These are phyloP conservation scores for Sordariomycetes sp. DNA, from an alignment of 2,329 filamentous ascomycete species.

Conservation along the genomic window DNA sequence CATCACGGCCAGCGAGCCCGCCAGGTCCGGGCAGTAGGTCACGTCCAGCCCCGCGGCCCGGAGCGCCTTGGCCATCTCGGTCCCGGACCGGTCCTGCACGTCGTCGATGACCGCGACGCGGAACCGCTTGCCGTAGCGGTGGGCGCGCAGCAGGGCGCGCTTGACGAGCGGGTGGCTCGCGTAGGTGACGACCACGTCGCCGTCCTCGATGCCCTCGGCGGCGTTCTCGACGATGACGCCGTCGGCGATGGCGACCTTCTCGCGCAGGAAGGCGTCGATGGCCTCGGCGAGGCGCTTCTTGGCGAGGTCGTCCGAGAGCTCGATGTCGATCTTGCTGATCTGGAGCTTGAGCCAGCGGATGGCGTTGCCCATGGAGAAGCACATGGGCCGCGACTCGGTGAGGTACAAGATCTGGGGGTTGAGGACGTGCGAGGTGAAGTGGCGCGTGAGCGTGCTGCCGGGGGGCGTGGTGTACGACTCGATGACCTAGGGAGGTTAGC, in stretches of 20 bases:
- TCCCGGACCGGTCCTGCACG: constrained; percentile 39
- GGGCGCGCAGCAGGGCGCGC: constrained; percentile 65
- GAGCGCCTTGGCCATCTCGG: constrained; percentile 58
- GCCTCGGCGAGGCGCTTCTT: constrained; percentile 68
- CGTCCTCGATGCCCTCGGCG: constrained; percentile 63
- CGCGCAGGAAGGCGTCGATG: constrained; percentile 83
- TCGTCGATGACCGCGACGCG: constrained; percentile 77
- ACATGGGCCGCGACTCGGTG: constrained; percentile 87
- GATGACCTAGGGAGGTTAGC: constrained; percentile 53
- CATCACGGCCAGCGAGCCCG: constrained; percentile 65
- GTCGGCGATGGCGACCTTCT: constrained; percentile 81
- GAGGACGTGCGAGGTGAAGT: constrained; percentile 83
- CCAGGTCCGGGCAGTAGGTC: constrained; percentile 67
- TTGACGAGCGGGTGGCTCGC: constrained; percentile 81
- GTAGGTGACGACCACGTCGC: constrained; percentile 78
- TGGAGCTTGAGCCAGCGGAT: constrained; percentile 90
- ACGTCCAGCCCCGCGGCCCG: constrained; percentile 60
- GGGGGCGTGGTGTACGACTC: constrained; percentile 84
- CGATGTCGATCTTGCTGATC: constrained; percentile 83
- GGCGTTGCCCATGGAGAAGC: constrained; percentile 93
- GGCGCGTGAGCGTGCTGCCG: constrained; percentile 74
- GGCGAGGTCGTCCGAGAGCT: constrained; percentile 69
- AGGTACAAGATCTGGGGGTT: constrained; percentile 94
- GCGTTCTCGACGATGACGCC: constrained; percentile 74
- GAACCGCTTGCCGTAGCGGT: constrained; percentile 61